Conservation (phyloP, 768 basidiomycete genomes). For the Lentinula raphanica region DNA sequence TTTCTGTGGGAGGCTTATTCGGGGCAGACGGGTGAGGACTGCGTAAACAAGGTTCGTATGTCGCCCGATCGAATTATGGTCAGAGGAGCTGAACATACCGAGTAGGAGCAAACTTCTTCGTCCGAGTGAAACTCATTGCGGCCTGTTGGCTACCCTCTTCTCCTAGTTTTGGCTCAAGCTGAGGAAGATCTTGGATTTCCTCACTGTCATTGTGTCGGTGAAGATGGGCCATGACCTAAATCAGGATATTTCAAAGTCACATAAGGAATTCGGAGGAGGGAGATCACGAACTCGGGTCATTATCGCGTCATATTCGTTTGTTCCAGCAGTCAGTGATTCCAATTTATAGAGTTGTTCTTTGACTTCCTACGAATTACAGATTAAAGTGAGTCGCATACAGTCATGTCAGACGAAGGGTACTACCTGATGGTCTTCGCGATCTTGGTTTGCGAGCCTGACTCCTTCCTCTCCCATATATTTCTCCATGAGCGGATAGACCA, state of each 20-base stretch:
- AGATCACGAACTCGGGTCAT: constrained; percentile 22
- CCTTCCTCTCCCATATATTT: constrained; percentile 49
- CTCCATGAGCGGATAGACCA: constrained; percentile 62
- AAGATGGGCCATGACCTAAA: constrained; percentile 40
- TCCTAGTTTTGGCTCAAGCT: constrained; percentile 44
- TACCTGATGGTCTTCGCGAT: constrained; percentile 56
- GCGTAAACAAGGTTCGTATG: not conserved
- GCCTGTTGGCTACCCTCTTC: constrained; percentile 37
- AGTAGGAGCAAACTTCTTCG: constrained; percentile 62
- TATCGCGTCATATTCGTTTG: constrained; percentile 34
- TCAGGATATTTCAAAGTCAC: not conserved
- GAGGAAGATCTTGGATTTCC: constrained; percentile 51
- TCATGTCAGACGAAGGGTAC: not conserved
- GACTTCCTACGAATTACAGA: constrained; percentile 19
- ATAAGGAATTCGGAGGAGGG: not conserved
- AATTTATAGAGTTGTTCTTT: constrained; percentile 41
- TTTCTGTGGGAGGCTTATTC: constrained; percentile 58
- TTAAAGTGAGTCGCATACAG: not conserved
- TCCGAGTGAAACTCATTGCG: constrained; percentile 42
- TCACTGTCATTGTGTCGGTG: constrained; percentile 53
- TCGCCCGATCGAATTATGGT: not conserved
- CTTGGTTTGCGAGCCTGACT: constrained; percentile 44
- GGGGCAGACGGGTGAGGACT: constrained; percentile 47
- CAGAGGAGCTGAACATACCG: constrained; percentile 29
- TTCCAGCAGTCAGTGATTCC: constrained; percentile 38